Evolutionary conservation across 345 rosid genomes (phyloP).

Genomic region (Erodium maritimum): DNA sequence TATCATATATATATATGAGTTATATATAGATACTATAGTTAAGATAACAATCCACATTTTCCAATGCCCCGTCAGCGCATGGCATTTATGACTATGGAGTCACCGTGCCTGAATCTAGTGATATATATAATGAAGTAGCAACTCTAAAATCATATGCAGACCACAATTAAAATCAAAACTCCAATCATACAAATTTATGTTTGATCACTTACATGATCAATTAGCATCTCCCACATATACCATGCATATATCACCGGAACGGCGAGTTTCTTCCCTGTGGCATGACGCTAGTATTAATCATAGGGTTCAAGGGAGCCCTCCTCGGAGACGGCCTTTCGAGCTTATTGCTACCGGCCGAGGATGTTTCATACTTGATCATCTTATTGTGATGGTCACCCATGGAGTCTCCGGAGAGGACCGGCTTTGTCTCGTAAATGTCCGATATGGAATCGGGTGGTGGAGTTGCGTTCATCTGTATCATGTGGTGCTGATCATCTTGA

Average conservation of each 20-base stretch:
- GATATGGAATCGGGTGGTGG: conserved; percentile 52
- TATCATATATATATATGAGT: no score
- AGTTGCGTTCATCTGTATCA: conserved; percentile 33
- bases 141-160: no score
- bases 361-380: background rate
- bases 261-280: background rate
- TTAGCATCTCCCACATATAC: background rate
- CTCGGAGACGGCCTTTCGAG: background rate
- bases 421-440: conserved; percentile 63
- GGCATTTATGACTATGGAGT: no score
- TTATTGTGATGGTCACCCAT: background rate
- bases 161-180: no score
- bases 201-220: background rate
- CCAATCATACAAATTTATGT: background rate
- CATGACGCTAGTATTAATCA: background rate
- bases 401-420: conserved; percentile 38
- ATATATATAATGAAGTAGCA: no score
- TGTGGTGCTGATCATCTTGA: conserved; percentile 27
- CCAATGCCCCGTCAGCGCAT: no score
- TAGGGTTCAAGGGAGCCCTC: background rate
- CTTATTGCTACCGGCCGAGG: background rate
- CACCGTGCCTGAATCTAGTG: no score
- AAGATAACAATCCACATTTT: no score
- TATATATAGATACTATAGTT: no score
- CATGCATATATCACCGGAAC: background rate